Base-by-base conservation (phyloP, 1,284 basidiomycete species). In the Pseudozyma tsukubaensis region DNA sequence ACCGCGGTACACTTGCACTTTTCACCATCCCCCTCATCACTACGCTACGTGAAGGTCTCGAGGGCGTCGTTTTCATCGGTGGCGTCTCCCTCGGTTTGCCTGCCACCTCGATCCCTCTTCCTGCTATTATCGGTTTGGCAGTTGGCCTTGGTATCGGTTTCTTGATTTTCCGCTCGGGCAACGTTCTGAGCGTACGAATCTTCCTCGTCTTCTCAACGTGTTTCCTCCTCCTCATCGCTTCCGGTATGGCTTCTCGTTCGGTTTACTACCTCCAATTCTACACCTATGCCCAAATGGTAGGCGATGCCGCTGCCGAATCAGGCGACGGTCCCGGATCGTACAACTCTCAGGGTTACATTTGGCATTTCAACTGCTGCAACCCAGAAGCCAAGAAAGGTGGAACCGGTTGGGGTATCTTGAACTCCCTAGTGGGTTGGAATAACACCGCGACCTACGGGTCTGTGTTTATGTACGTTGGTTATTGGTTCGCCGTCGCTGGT, bases 331-430 rank as follows among this genome's bases (percentile, higher is more conserved):
- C 80, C 1, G 82, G 79, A 2, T 63, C 56, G n/a, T 83, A 79
- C 75, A 59, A 82, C 40, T 58, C 74, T 11, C 59, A 53, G 8
- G 74, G 69, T 36, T 82, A 82, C 66, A 62, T 83, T 36, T 83
- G 78, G 72, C 80, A 83, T 84, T 88, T 90, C 85, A 94, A 95
- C 85, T 92, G 93, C 73, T 95, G 90, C 54, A 92, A 90, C 77
- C 95, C 85, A 0, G 92, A 91, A 51, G 58, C 76, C 62, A 67
- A 80, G 72, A 75, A 79, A 64, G 66, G 80, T 90, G 80, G 79
- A 8, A 70, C 61, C 8, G 80, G 81, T 13, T 83, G 80, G 80
- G 65, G 75, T 9, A 75, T 83, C 16, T 52, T 83, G 47, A 83
- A 83, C 65, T 72, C 76, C 3, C 61, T 83, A 13, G 66, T 80